Evolutionary conservation across 2,329 filamentous ascomycete genomes (phyloP), one percentile per base, ranked within the genome.

Genomic region (Fusarium citri): DNA sequence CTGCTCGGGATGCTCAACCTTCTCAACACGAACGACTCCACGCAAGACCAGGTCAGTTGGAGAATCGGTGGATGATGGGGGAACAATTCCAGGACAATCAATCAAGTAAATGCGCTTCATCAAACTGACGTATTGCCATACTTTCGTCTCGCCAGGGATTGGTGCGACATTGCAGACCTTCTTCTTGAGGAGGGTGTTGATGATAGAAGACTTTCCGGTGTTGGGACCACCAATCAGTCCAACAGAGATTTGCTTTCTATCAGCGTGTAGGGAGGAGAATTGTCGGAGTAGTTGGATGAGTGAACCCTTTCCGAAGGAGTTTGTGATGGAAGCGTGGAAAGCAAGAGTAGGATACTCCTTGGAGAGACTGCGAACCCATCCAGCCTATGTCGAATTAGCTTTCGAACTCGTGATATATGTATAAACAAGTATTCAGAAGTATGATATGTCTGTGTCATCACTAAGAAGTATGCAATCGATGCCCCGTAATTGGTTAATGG

Each of bases 81-180:
- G 96, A 1, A 98, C 96, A 42, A 99, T 94, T 80, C 96, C 96
- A 41, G 96, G 96, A 76, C 95, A 98, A 76, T 99, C 96, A 74
- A 99, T 98, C 57, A 99, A 87, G 80, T 83, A 86, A 43, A 97
- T 97, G 56, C 94, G 87, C 83, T 94, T 97, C 92, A 97, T 97
- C 64, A 98, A 82, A 5, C 94, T 97, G 72, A 98, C 94, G 77
- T 98, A 98, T 79, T 98, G 95, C 95, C 96, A 98, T 30, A 98
- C 92, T 82, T 98, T 98, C 34, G 95, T 98, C 84, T 98, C 94
- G 16, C 94, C 96, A 9, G 96, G 95, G 67, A 98, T 97, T 8
- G 95, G 96, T 9, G 96, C 96, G 6, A 97, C 94, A 18, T 87
- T 96, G 83, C 94, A 94, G 42, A 98, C 94, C 79, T 96, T 94